Evolutionary conservation across 1,284 basidiomycete species (phyloP), one percentile per base, ranked within the genome.

Genomic region (Caloboletus firmus): DNA sequence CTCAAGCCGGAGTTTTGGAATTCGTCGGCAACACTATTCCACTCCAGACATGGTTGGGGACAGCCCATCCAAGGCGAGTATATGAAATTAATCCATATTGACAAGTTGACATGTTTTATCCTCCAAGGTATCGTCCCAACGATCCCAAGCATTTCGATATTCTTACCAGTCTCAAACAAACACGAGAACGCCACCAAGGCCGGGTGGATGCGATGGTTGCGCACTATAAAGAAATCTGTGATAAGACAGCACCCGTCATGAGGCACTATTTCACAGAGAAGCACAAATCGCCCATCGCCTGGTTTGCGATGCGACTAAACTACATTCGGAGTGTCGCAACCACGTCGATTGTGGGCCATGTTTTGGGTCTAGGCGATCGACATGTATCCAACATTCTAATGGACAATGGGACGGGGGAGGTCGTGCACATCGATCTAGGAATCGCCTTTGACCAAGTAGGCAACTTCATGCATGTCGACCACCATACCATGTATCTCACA

Each of bases 361-460:
- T 98, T 43, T 76, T 98, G 18, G 96, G 96, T 4, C 78, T 99
- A 0, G 96, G 96, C 0, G 96, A 99, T 68, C 83, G 96, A 17
- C 96, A 99, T 68, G 82, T 84, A 8, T 91, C 89, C 37, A 99
- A 99, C 70, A 97, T 99, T 61, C 78, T 99, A 42, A 78, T 99
- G 53, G 95, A 98, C 70, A 84, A 84, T 54, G 72, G 72, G 34
- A 87, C 83, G 12, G 96, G 96, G 22, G 94, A 98, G 69, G 79
- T 96, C 32, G 83, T 95, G 5, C 92, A 98, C 69, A 99, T 99
- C 51, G 96, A 99, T 72, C 81, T 99, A 31, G 96, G 96, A 2
- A 93, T 98, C 52, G 94, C 95, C 0, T 99, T 99, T 71, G 97
- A 98, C 61, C 93, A 94, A 76, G 93, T 91, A 55, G 63, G 80